phyloP scores from a whole-genome alignment of 208 protist genomes.

The Trichomonas vaginalis region DNA sequence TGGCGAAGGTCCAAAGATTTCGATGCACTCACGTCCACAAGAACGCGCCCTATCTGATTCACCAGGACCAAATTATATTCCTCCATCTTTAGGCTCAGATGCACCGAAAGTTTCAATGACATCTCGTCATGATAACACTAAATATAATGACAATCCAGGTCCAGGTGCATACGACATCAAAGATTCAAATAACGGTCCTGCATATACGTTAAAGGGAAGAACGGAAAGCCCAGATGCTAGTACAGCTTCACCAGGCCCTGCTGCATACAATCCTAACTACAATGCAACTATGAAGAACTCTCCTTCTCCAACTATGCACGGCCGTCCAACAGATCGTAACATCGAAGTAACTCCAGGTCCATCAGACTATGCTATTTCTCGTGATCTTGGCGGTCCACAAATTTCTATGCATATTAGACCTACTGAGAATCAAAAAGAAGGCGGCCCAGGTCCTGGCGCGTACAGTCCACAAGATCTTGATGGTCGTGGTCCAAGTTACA shows the following conservation, averaged over 20 bases:
- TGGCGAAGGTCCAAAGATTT: background rate
- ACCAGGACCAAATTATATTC: background rate
- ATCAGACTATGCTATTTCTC: background rate
- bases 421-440: background rate
- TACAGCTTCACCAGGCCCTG: background rate
- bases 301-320: background rate
- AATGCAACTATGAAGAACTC: background rate
- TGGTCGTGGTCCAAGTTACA: background rate
- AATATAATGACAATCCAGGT: background rate
- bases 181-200: background rate
- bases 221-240: background rate
- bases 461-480: background rate
- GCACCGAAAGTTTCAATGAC: background rate
- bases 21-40: background rate
- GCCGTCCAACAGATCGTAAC: background rate
- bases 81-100: background rate
- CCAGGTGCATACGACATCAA: background rate
- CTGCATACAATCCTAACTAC: background rate
- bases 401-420: background rate
- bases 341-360: background rate
- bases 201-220: background rate
- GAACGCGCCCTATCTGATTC: too few species aligned
- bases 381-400: background rate
- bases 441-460: background rate
- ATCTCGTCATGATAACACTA: background rate